Base-by-base conservation (phyloP, 805 yeast genomes). In the Teunomyces lycoperdinae region DNA sequence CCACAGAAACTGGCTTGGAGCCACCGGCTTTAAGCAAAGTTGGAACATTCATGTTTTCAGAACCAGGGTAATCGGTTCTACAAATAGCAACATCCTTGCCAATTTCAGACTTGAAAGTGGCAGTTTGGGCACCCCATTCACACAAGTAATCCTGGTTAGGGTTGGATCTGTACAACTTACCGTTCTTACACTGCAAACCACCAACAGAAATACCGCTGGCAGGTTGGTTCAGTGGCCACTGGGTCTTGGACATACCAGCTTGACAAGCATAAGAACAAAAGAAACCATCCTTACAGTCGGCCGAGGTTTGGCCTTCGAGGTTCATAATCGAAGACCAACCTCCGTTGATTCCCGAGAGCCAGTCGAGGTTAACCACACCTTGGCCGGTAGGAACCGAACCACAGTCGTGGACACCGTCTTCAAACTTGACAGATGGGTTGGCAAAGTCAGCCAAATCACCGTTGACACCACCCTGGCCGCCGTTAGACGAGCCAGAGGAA, bases 1-100 rank as follows among this genome's bases (percentile, higher is more conserved):
- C 88, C 54, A 80, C 84, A 35, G 86, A 71, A 45, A 80, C 72
- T 33, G 82, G 78, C 42, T 72, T 67, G 45, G 70, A 63, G 36
- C 71, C 71, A 50, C 84, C 84, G 32, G 79, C 82, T 33, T 67
- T 60, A 48, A 84, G 80, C 54, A 80, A 75, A 50, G 89, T 83
- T 62, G 90, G 90, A 51, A 84, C 74, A 60, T 77, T 83, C 90
- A 84, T 84, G 71, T 84, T 84, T 74, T 84, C 90, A 46, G 89
- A 80, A 70, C 90, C 90, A 60, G 90, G 90, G 71, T 84, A 84
- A 67, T 84, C 90, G 52, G 90, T 84, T 76, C 88, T 79, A 69
- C 90, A 84, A 50, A 84, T 73, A 41, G 89, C 83, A 53, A 85
- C 84, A 40, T 72, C 70, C 50, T 79, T 63, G 53, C 60, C 60